These are phyloP conservation scores for Eutrema salsugineum DNA, from an alignment of 441 rosid genomes.

Conservation along the genomic window DNA sequence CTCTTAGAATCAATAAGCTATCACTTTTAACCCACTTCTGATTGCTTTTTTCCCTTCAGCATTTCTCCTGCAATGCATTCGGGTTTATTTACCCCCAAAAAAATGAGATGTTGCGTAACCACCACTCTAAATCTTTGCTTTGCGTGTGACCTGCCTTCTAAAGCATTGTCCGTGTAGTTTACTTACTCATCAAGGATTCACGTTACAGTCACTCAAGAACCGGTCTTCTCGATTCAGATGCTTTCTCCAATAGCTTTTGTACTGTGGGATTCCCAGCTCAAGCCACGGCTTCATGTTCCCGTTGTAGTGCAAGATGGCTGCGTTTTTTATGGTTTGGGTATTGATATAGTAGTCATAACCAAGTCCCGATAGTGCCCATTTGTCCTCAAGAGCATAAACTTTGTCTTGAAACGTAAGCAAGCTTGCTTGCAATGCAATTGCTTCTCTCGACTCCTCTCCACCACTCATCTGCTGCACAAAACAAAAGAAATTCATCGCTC, in stretches of 20 bases:
- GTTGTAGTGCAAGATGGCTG: slow-evolving; percentile 80
- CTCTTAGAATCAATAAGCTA: slow-evolving; percentile 23
- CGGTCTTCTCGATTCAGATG: slow-evolving; percentile 62
- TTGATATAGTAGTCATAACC: slow-evolving; percentile 64
- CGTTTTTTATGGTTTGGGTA: slow-evolving; percentile 42
- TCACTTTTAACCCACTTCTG: slow-evolving; percentile 13
- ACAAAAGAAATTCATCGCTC: neutral
- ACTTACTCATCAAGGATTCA: slow-evolving; percentile 49
- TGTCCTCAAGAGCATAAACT: slow-evolving; percentile 53
- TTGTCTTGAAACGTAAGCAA: slow-evolving; percentile 79
- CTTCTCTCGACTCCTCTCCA: slow-evolving; percentile 45
- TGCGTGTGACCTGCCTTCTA: slow-evolving; percentile 26
- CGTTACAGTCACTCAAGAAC: slow-evolving; percentile 77
- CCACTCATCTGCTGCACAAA: slow-evolving; percentile 39
- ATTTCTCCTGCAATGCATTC: slow-evolving; percentile 30
- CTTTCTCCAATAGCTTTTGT: slow-evolving; percentile 76
- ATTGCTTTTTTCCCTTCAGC: slow-evolving; percentile 31
- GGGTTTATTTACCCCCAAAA: slow-evolving; percentile 31
- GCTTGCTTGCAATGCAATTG: slow-evolving; percentile 51
- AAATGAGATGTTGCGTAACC: slow-evolving; percentile 20
- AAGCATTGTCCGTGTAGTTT: slow-evolving; percentile 3
- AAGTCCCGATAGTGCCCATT: slow-evolving; percentile 71
- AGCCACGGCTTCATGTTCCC: slow-evolving; percentile 99
- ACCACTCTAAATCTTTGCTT: slow-evolving; percentile 28
- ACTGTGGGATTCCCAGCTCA: slow-evolving; percentile 84